Conservation (phyloP, 257 asterid genomes). For the Nyctanthes arbortristis region DNA sequence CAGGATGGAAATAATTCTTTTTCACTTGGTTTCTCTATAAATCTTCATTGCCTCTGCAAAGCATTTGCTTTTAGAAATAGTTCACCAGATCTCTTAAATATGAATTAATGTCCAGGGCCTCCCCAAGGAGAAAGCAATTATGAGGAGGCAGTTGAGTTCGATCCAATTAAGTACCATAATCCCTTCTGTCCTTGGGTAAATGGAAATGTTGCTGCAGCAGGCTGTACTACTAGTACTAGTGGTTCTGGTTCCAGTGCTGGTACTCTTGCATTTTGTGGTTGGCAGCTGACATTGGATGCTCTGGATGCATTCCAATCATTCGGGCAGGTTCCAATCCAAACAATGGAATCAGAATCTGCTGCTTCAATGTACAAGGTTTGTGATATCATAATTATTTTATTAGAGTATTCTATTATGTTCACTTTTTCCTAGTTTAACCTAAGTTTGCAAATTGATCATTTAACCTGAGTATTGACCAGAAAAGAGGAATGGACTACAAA, state of each 20-base stretch:
- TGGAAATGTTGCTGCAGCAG: slow-evolving; percentile 99
- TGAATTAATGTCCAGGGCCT: slow-evolving; percentile 58
- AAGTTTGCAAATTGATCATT: slow-evolving; percentile 9
- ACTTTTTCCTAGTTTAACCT: not conserved
- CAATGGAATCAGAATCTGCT: slow-evolving; percentile 96
- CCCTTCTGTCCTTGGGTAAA: slow-evolving; percentile 97
- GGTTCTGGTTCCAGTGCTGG: slow-evolving; percentile 76
- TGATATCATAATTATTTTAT: not conserved
- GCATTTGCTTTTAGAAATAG: too few relatives aligned
- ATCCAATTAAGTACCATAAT: slow-evolving; percentile 92
- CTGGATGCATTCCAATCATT: slow-evolving; percentile 78
- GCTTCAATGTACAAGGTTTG: slow-evolving; percentile 92
- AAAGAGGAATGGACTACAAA: not conserved
- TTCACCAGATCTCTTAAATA: too few relatives aligned
- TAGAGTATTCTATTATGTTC: slow-evolving; percentile 1
- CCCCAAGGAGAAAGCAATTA: slow-evolving; percentile 89
- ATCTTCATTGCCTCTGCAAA: not conserved
- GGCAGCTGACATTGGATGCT: slow-evolving; percentile 98
- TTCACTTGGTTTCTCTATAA: not conserved
- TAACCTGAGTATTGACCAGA: slow-evolving; percentile 2
- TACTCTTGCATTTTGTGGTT: slow-evolving; percentile 80
- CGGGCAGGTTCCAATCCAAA: slow-evolving; percentile 85
- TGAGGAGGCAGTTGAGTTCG: slow-evolving; percentile 80
- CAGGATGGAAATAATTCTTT: not conserved
- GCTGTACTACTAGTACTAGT: slow-evolving; percentile 69